Evolutionary conservation across 2,329 filamentous ascomycete genomes (phyloP).

Genomic region (Colletotrichum nymphaeae): DNA sequence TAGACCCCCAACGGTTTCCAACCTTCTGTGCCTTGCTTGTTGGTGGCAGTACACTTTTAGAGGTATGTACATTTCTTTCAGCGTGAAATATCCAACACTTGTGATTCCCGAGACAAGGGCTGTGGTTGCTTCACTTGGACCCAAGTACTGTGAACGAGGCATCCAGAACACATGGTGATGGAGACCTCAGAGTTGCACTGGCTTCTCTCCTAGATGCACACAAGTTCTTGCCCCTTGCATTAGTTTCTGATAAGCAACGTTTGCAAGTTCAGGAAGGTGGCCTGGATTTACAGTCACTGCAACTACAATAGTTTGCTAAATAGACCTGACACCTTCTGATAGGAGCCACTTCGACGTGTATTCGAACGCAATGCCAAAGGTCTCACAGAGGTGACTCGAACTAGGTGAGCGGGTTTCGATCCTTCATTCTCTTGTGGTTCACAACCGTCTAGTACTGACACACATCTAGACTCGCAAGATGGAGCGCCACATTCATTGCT

Average conservation of each 20-base stretch:
- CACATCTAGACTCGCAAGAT: conserved; percentile 62
- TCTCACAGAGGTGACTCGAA: conserved; percentile 39
- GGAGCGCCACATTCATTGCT: conserved; percentile 67
- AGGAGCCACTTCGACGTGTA: conserved; percentile 40
- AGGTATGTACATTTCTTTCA: conserved; percentile 54
- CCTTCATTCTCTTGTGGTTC: not conserved
- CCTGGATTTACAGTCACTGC: not conserved
- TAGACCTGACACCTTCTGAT: not conserved
- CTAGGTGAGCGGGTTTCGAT: conserved; percentile 21
- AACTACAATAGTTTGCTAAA: too few species aligned
- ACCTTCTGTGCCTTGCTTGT: conserved; percentile 71
- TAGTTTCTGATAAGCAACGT: not conserved
- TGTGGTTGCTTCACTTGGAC: conserved; percentile 2
- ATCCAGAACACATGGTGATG: not conserved
- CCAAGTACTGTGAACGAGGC: not conserved
- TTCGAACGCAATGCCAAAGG: conserved; percentile 39
- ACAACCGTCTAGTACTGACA: conserved; percentile 35
- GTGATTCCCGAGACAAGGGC: conserved; percentile 2
- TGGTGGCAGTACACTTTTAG: conserved; percentile 70
- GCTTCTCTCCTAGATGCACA: not conserved
- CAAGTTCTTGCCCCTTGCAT: not conserved
- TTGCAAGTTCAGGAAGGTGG: not conserved
- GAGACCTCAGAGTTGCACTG: not conserved
- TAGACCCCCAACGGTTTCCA: conserved; percentile 69
- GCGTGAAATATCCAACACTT: conserved; percentile 7